phyloP scores from a whole-genome alignment of 768 basidiomycete species.

The Collybia mongolica region DNA sequence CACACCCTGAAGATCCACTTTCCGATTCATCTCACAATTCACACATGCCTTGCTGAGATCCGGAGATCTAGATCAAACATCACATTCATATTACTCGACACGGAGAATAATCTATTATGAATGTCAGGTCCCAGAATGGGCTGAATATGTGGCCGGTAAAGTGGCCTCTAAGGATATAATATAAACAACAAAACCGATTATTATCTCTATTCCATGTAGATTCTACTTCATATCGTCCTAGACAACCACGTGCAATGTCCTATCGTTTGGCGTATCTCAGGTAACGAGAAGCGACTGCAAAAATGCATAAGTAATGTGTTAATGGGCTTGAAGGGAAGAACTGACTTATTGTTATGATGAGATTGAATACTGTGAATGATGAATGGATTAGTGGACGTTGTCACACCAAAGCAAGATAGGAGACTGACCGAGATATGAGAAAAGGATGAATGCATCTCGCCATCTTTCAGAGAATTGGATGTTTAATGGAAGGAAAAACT shows the following conservation, averaged over 20 bases:
- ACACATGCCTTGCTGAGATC: no score
- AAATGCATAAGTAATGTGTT: not conserved
- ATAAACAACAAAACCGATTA: no score
- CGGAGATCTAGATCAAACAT: no score
- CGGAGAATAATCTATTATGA: not conserved
- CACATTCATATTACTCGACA: no score
- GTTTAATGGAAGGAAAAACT: slow-evolving; percentile 69
- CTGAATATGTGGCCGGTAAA: not conserved
- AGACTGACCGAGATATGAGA: slow-evolving; percentile 55
- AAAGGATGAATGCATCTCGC: slow-evolving; percentile 68
- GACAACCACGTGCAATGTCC: slow-evolving; percentile 1
- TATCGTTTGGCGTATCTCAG: slow-evolving; percentile 71
- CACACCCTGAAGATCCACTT: no score
- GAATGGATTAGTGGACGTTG: not conserved
- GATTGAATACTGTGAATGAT: slow-evolving; percentile 57
- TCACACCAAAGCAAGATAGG: not conserved
- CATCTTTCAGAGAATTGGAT: slow-evolving; percentile 61
- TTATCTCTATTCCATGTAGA: no score
- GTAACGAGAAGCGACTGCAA: slow-evolving; percentile 62
- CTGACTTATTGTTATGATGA: slow-evolving; percentile 52
- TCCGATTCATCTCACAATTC: no score
- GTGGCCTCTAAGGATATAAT: not conserved
- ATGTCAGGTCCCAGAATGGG: not conserved
- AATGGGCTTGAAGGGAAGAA: not conserved
- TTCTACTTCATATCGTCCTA: no score